These are phyloP conservation scores for Neurospora discreta DNA, from an alignment of 495 filamentous ascomycete species.

Conservation along the genomic window DNA sequence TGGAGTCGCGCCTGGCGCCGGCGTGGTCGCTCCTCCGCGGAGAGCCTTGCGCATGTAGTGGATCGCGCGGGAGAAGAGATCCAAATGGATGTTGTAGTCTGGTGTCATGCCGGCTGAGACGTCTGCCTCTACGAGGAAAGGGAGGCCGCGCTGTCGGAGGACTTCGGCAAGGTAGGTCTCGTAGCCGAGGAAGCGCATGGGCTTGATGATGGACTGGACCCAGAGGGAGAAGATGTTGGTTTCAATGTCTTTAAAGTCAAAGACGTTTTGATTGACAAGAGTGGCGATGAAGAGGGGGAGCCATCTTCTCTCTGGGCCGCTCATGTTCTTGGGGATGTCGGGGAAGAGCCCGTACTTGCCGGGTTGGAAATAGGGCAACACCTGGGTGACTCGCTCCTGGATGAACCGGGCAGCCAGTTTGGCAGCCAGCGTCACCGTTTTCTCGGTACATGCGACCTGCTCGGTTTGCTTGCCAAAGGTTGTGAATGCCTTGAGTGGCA, in stretches of 20 bases:
- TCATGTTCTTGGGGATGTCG: slow-evolving; percentile 18
- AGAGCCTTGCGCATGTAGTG: slow-evolving; percentile 33
- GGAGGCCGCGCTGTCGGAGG: slow-evolving; percentile 21
- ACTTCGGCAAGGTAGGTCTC: slow-evolving; percentile 33
- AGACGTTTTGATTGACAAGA: slow-evolving; percentile 27
- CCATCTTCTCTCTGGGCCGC: slow-evolving; percentile 20
- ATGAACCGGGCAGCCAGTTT: slow-evolving; percentile 31
- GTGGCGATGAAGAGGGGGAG: slow-evolving; percentile 30
- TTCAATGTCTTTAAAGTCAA: slow-evolving; percentile 30
- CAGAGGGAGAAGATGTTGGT: slow-evolving; percentile 25
- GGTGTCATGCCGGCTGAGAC: slow-evolving; percentile 18
- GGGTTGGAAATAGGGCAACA: slow-evolving; percentile 28
- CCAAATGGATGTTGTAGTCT: slow-evolving; percentile 30
- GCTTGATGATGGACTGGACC: slow-evolving; percentile 29
- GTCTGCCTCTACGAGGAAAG: slow-evolving; percentile 21
- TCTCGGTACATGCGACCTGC: slow-evolving; percentile 26
- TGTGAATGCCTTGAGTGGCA: slow-evolving; percentile 5
- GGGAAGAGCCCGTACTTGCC: slow-evolving; percentile 31
- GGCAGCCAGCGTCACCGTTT: slow-evolving; percentile 25
- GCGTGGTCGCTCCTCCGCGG: slow-evolving; percentile 2
- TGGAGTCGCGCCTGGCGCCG: background rate
- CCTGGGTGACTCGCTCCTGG: slow-evolving; percentile 24
- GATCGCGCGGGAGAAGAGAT: slow-evolving; percentile 27
- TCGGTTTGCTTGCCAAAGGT: slow-evolving; percentile 10
- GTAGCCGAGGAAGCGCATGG: slow-evolving; percentile 21